Percentiles rank a stretch among this genome's conserved stretches.
These are phyloP conservation scores for Exophiala alcalophila DNA, from an alignment of 2,329 filamentous ascomycete genomes.

Conservation along the genomic window DNA sequence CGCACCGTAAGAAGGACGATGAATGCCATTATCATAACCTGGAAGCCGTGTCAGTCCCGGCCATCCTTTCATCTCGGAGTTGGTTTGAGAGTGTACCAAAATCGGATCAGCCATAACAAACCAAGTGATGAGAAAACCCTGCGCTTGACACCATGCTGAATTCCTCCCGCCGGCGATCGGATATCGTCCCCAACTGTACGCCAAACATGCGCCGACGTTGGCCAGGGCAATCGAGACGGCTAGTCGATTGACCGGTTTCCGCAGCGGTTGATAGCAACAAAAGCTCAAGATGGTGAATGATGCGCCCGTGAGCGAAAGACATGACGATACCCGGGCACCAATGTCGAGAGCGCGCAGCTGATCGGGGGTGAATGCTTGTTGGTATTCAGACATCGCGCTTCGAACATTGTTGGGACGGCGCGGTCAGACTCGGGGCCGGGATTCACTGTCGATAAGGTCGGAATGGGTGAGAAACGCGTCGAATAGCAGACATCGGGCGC, in stretches of 20 bases:
- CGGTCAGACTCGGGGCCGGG: no score
- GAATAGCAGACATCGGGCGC: background rate
- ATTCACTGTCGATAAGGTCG: background rate
- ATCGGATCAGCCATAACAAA: conserved; percentile 25
- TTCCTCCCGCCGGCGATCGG: conserved; percentile 16
- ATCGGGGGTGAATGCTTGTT: conserved; percentile 10
- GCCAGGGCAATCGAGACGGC: conserved; percentile 22
- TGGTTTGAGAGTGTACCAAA: conserved; percentile 5
- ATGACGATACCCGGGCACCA: conserved; percentile 19
- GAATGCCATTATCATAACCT: conserved; percentile 22
- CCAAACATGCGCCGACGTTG: conserved; percentile 18
- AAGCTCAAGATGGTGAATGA: conserved; percentile 23
- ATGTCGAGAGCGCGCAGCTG: conserved; percentile 18
- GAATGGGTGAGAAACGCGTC: background rate
- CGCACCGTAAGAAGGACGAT: conserved; percentile 21
- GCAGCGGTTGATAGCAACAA: conserved; percentile 16
- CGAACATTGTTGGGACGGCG: conserved; percentile 11
- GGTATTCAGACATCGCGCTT: conserved; percentile 15
- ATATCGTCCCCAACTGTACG: conserved; percentile 20
- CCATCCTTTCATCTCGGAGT: background rate
- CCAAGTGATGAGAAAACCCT: conserved; percentile 22
- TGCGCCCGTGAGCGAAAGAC: conserved; percentile 16
- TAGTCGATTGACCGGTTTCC: conserved; percentile 25
- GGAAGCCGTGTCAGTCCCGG: background rate
- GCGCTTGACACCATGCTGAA: conserved; percentile 20